Percentiles rank a stretch among this genome's conserved stretches.
phyloP scores from a whole-genome alignment of 2,329 filamentous ascomycete genomes.

The Pseudogymnoascus sp. region DNA sequence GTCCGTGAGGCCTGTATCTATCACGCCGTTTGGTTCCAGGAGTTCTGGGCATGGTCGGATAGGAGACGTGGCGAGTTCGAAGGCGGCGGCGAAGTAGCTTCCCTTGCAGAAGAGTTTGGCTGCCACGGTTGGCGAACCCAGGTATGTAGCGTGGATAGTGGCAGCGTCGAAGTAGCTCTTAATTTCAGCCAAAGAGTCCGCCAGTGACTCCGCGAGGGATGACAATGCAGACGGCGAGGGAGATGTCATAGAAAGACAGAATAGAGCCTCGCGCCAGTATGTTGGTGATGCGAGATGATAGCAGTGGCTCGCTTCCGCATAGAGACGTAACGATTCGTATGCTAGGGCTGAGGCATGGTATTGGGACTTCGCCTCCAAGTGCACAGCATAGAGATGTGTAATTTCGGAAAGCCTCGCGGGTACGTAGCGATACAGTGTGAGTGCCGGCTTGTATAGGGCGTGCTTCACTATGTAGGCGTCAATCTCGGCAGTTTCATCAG shows the following conservation, averaged over 20 bases:
- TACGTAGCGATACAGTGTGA: constrained; percentile 80
- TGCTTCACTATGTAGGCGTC: constrained; percentile 73
- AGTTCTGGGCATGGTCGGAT: constrained; percentile 53
- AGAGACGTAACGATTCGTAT: constrained; percentile 77
- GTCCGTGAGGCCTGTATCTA: constrained; percentile 75
- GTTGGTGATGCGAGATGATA: constrained; percentile 70
- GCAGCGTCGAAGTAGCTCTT: constrained; percentile 80
- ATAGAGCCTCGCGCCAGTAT: constrained; percentile 87
- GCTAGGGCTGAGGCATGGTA: constrained; percentile 84
- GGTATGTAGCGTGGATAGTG: constrained; percentile 72
- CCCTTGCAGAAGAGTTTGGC: constrained; percentile 77
- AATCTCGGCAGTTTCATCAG: constrained; percentile 66
- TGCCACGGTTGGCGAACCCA: constrained; percentile 61
- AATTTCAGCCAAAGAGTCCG: constrained; percentile 70
- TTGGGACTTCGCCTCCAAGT: constrained; percentile 65
- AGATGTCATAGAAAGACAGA: constrained; percentile 59
- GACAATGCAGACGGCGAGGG: constrained; percentile 51
- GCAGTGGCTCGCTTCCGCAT: constrained; percentile 65
- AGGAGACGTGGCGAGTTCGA: constrained; percentile 56
- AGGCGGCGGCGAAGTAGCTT: constrained; percentile 81
- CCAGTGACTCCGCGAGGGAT: constrained; percentile 65
- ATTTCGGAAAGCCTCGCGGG: constrained; percentile 55
- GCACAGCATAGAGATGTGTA: constrained; percentile 69
- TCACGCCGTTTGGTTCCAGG: constrained; percentile 38
- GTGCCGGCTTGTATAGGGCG: constrained; percentile 65